These are phyloP conservation scores for Epichloe festucae DNA, from an alignment of 2,329 filamentous ascomycete species.

Conservation along the genomic window DNA sequence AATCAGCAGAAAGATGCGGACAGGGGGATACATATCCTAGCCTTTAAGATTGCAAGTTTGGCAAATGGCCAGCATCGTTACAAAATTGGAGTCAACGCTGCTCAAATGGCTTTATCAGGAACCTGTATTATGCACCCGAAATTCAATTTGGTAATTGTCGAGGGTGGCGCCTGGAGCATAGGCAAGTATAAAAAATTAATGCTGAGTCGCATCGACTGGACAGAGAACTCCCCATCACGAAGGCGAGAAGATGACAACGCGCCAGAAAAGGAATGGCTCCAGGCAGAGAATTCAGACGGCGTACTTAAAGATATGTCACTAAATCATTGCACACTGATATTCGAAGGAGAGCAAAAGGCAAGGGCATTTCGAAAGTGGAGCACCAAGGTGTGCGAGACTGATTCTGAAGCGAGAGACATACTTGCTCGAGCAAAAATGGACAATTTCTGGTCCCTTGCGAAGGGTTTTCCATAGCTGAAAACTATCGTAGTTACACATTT, in stretches of 20 bases:
- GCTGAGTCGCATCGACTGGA: slow-evolving; percentile 90
- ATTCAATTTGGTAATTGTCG: slow-evolving; percentile 80
- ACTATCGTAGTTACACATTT: background rate
- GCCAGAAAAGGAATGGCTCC: slow-evolving; percentile 60
- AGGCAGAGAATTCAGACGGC: slow-evolving; percentile 65
- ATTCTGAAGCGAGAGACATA: slow-evolving; percentile 73
- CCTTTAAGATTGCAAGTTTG: slow-evolving; percentile 83
- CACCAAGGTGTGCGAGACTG: slow-evolving; percentile 83
- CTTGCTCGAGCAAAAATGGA: slow-evolving; percentile 78
- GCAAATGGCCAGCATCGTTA: slow-evolving; percentile 88
- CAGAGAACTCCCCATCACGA: slow-evolving; percentile 65
- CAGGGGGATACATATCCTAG: slow-evolving; percentile 72
- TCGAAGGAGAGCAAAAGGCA: slow-evolving; percentile 78
- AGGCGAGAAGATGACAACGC: slow-evolving; percentile 47
- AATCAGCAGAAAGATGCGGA: slow-evolving; percentile 83
- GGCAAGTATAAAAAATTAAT: slow-evolving; percentile 90
- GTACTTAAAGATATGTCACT: slow-evolving; percentile 66
- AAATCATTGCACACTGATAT: slow-evolving; percentile 76
- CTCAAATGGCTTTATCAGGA: slow-evolving; percentile 75
- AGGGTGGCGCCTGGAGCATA: slow-evolving; percentile 76
- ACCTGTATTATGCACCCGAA: slow-evolving; percentile 86
- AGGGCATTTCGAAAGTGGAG: slow-evolving; percentile 79
- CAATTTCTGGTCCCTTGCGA: slow-evolving; percentile 86
- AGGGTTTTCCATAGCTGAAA: slow-evolving; percentile 30
- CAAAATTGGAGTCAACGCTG: slow-evolving; percentile 84